Conservation (phyloP, 192 early-diverging fungal genomes). For the Linnemannia elongata region DNA sequence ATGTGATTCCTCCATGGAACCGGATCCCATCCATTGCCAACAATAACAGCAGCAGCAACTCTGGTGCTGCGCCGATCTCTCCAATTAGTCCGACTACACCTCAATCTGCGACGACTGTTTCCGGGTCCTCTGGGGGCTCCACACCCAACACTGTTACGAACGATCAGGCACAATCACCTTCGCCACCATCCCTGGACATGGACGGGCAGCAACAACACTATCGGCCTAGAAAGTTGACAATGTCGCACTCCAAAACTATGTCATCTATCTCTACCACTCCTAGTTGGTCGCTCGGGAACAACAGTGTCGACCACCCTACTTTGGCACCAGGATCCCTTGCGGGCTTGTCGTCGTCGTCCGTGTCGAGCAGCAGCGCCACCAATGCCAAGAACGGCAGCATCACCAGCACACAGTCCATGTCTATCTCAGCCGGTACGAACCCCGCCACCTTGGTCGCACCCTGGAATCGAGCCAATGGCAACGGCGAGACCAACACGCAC, state of each 20-base stretch:
- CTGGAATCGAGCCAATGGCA: slow-evolving; percentile 33
- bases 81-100: slow-evolving; percentile 35
- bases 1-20: slow-evolving; percentile 54
- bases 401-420: slow-evolving; percentile 7
- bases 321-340: neutral
- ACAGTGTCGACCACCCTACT: neutral
- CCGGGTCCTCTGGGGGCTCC: neutral
- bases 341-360: neutral
- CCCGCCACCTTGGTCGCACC: slow-evolving; percentile 31
- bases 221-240: slow-evolving; percentile 30
- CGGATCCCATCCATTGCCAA: slow-evolving; percentile 27
- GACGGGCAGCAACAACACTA: slow-evolving; percentile 13
- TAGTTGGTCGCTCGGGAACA: slow-evolving; percentile 4
- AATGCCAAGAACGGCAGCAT: neutral
- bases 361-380: neutral
- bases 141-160: slow-evolving; percentile 5
- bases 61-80: slow-evolving; percentile 3
- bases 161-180: neutral
- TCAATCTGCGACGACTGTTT: neutral
- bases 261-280: slow-evolving; percentile 22
- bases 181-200: neutral
- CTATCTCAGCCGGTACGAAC: neutral
- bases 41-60: neutral
- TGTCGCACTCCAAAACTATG: slow-evolving; percentile 54
- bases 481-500: slow-evolving; percentile 28